Evolutionary conservation across 805 yeast genomes (phyloP), one percentile per base, ranked within the genome.

Genomic region (Suhomyces canberraensis): DNA sequence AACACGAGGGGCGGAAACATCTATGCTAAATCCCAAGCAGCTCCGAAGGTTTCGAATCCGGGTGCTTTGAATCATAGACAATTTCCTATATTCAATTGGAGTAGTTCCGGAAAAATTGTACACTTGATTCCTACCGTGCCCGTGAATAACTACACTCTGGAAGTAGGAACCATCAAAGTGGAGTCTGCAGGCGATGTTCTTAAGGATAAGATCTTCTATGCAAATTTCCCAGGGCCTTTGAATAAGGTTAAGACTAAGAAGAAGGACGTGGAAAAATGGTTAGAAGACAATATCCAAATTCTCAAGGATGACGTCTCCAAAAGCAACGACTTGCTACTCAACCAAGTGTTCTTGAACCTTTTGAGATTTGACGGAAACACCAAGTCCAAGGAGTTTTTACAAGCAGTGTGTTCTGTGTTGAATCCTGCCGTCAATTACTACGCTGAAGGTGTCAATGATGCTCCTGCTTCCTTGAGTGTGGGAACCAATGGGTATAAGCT

Each of bases 71-170:
- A 69, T 16, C 59, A 64, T 31, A 69, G 84, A 37, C 95, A 85
- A 52, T 84, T 83, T 60, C 95, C 96, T 0, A 53, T 88, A 22
- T 83, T 86, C 54, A 69, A 73, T 40, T 88, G 93, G 84, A 57
- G 64, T 34, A 41, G 46, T 19, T 56, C 67, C 1, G 56, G 52
- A 19, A 55, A 51, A n/a, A 56, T 56, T 3, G 60, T 50, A 1
- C 37, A 40, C 15, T 48, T 66, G 34, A 46, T 60, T 13, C 69
- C 69, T 5, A 40, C 36, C n/a, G 36, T 38, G 9, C 19, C 38
- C 8, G 11, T 22, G 14, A 30, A 29, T 11, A 21, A 9, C n/a
- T 38, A 38, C 11, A 30, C 22, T 17, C 30, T 16, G n/a, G 31
- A 25, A 13, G 22, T 28, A 16, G 39, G 30, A 4, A 48, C 47